These are phyloP conservation scores for Globisporangium takayamanum DNA, from an alignment of 352 stramenopile species.

Conservation along the genomic window DNA sequence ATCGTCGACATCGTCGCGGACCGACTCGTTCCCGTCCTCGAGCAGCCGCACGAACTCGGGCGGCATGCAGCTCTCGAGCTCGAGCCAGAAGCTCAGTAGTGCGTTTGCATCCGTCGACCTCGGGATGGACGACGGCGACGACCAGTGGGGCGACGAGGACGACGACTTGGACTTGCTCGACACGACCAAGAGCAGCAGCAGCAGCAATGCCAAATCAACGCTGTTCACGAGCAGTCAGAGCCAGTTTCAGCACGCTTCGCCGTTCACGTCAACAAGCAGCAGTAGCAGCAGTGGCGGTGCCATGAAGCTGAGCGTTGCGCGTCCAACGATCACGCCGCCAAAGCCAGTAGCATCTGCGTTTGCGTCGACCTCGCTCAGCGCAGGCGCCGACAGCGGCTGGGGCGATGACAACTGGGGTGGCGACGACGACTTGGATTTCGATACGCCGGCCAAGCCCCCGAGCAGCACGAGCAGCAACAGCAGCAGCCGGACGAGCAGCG, in stretches of 20 bases:
- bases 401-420: conserved; percentile 65
- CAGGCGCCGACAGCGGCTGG: conserved; percentile 32
- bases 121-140: conserved; percentile 41
- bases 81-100: conserved; percentile 18
- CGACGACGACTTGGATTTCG: conserved; percentile 39
- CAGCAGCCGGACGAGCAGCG: background rate
- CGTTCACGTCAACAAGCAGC: conserved; percentile 15
- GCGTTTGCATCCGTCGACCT: conserved; percentile 42
- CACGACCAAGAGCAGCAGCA: no score
- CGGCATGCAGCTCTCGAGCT: conserved; percentile 15
- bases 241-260: conserved; percentile 11
- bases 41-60: background rate
- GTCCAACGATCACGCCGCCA: conserved; percentile 15
- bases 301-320: conserved; percentile 51
- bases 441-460: conserved; percentile 1
- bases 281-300: conserved; percentile 13
- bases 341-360: conserved; percentile 14
- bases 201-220: conserved; percentile 21
- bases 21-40: background rate
- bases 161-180: conserved; percentile 45
- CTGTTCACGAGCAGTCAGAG: conserved; percentile 10
- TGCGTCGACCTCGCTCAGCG: conserved; percentile 18
- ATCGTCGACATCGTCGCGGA: conserved; percentile 20
- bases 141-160: conserved; percentile 53
- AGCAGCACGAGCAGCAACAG: background rate